phyloP scores from a whole-genome alignment of 345 rosid species.

The Eucalyptus erythrocorys region DNA sequence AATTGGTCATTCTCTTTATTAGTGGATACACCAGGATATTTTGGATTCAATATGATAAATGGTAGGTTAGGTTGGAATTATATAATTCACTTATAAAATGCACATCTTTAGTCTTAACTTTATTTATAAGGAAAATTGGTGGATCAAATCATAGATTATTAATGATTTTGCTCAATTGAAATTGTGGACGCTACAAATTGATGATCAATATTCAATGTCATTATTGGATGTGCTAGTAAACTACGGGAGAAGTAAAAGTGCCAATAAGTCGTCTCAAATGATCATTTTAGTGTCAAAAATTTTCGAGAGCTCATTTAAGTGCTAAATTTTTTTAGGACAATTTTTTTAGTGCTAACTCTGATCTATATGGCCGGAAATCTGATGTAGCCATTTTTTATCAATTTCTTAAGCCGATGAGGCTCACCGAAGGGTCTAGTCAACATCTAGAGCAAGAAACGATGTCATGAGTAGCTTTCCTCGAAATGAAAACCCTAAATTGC shows the following conservation, averaged over 20 bases:
- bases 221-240: neutral
- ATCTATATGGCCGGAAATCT: fast-evolving
- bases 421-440: fast-evolving
- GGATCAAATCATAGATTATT: neutral
- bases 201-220: neutral
- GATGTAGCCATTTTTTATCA: fast-evolving
- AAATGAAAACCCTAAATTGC: too few species aligned
- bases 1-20: neutral
- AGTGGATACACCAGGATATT: neutral
- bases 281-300: too few species aligned
- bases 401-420: too few species aligned
- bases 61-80: neutral
- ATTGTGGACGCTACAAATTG: fast-evolving
- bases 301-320: too few species aligned
- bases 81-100: too few species aligned
- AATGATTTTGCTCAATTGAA: too few species aligned
- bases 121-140: neutral
- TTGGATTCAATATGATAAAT: neutral
- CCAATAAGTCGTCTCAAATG: fast-evolving
- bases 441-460: too few species aligned
- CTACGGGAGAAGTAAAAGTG: fast-evolving
- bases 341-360: fast-evolving
- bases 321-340: too few species aligned
- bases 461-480: too few species aligned
- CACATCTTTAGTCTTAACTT: neutral